Percentiles rank a stretch among this genome's conserved stretches.
Evolutionary conservation across 1,139 yeast species (phyloP).

Genomic region (Pichia sp.): DNA sequence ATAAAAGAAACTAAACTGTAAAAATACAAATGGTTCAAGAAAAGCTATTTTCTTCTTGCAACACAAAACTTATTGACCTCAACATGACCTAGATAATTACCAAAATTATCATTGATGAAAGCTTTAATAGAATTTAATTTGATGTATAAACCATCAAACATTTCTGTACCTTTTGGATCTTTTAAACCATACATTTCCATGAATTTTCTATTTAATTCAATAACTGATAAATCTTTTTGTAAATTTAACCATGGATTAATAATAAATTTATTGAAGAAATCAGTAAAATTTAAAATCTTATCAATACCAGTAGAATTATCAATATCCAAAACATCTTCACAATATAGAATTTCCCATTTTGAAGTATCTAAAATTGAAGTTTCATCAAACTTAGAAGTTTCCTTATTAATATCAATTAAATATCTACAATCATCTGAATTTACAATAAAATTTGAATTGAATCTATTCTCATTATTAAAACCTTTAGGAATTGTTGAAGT

Average conservation of each 20-base stretch:
- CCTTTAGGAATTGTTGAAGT: slow-evolving; percentile 45
- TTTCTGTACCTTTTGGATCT: slow-evolving; percentile 14
- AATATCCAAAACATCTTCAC: slow-evolving; percentile 44
- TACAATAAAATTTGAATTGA: slow-evolving; percentile 46
- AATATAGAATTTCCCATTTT: slow-evolving; percentile 39
- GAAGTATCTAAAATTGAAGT: slow-evolving; percentile 19
- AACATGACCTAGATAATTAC: slow-evolving; percentile 5
- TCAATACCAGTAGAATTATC: slow-evolving; percentile 41
- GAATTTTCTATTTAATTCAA: slow-evolving; percentile 18
- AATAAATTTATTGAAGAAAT: slow-evolving; percentile 6
- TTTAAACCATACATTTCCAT: slow-evolving; percentile 19
- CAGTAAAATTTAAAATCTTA: slow-evolving; percentile 5
- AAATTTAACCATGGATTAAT: slow-evolving; percentile 15
- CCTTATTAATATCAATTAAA: slow-evolving; percentile 48
- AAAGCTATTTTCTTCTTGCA: slow-evolving; percentile 10
- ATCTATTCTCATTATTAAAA: slow-evolving; percentile 69
- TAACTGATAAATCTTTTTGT: slow-evolving; percentile 15
- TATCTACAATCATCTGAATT: slow-evolving; percentile 45
- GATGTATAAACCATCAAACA: slow-evolving; percentile 13
- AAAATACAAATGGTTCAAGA: too few relatives aligned
- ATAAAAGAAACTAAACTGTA: neutral
- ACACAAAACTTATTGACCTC: slow-evolving; percentile 15
- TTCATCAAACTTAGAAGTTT: slow-evolving; percentile 34
- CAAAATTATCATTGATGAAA: neutral
- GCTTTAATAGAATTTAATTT: slow-evolving; percentile 1